Evolutionary conservation across 805 yeast genomes (phyloP).

Genomic region (Candida xyloterini): DNA sequence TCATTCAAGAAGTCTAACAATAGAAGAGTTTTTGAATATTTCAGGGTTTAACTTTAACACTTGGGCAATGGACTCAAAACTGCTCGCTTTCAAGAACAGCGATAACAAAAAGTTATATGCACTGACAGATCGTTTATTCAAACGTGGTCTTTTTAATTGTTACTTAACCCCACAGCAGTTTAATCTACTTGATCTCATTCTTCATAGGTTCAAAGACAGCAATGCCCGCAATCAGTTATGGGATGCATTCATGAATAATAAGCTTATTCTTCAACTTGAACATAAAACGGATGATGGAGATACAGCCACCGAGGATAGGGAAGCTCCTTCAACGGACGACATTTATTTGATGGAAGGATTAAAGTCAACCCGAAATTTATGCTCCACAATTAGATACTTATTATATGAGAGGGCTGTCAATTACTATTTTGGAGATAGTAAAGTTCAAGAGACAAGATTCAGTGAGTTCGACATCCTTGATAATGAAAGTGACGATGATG

Average conservation of each 20-base stretch:
- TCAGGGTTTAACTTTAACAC: background rate
- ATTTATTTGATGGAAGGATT: slow-evolving; percentile 45
- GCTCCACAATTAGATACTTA: slow-evolving; percentile 63
- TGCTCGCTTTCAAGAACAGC: slow-evolving; percentile 19
- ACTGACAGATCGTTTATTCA: slow-evolving; percentile 36
- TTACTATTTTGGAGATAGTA: slow-evolving; percentile 20
- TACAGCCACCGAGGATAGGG: background rate
- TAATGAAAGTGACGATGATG: slow-evolving; percentile 32
- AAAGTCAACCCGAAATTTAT: slow-evolving; percentile 51
- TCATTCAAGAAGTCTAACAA: too few species aligned
- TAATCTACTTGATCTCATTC: slow-evolving; percentile 44
- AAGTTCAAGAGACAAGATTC: slow-evolving; percentile 7
- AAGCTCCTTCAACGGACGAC: slow-evolving; percentile 23
- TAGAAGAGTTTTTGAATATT: too few species aligned
- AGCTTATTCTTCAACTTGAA: slow-evolving; percentile 29
- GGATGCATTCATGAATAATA: slow-evolving; percentile 45
- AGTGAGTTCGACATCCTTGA: slow-evolving; percentile 22
- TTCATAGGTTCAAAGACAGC: slow-evolving; percentile 32
- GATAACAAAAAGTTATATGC: slow-evolving; percentile 30
- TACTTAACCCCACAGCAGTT: slow-evolving; percentile 56
- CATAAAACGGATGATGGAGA: slow-evolving; percentile 16
- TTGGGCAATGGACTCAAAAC: slow-evolving; percentile 10
- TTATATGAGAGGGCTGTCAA: slow-evolving; percentile 72
- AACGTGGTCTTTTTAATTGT: slow-evolving; percentile 42
- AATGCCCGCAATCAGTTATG: slow-evolving; percentile 32